A percentile compares a stretch with the other conserved stretches of the same genome.
phyloP scores from a whole-genome alignment of 208 protist genomes.

The Leishmania guyanensis region DNA sequence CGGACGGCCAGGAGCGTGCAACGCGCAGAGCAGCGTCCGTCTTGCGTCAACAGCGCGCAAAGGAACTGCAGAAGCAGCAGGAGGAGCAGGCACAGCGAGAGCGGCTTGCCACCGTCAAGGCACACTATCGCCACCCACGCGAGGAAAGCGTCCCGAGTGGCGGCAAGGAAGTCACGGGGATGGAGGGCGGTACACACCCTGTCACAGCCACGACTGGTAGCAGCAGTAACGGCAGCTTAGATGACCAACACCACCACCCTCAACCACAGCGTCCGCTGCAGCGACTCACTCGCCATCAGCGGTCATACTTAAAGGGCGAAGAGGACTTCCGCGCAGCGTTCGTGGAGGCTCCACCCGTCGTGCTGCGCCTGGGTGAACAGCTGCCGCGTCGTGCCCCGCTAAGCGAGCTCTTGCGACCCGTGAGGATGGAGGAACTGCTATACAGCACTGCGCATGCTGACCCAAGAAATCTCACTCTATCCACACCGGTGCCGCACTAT shows the following conservation, averaged over 20 bases:
- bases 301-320: conserved; percentile 25
- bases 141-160: not conserved
- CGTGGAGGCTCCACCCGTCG: conserved; percentile 32
- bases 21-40: conserved; percentile 33
- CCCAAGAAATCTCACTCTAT: not conserved
- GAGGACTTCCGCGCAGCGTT: conserved; percentile 38
- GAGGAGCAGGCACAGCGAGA: conserved; percentile 16
- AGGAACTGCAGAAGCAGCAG: conserved; percentile 2
- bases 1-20: conserved; percentile 29
- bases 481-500: not conserved
- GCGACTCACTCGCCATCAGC: conserved; percentile 28
- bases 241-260: not conserved
- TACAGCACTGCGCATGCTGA: conserved; percentile 7
- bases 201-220: not conserved
- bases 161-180: not conserved
- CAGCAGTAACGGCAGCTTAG: not conserved
- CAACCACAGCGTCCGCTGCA: not conserved
- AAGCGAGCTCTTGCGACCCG: conserved; percentile 31
- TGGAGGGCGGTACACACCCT: not conserved
- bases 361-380: conserved; percentile 3
- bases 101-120: conserved; percentile 11
- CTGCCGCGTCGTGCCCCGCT: conserved; percentile 1
- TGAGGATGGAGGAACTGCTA: conserved; percentile 32
- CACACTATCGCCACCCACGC: conserved; percentile 16
- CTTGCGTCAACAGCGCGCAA: conserved; percentile 22